Evolutionary conservation across 2,329 filamentous ascomycete species (phyloP).

Genomic region (Venturia asperata): DNA sequence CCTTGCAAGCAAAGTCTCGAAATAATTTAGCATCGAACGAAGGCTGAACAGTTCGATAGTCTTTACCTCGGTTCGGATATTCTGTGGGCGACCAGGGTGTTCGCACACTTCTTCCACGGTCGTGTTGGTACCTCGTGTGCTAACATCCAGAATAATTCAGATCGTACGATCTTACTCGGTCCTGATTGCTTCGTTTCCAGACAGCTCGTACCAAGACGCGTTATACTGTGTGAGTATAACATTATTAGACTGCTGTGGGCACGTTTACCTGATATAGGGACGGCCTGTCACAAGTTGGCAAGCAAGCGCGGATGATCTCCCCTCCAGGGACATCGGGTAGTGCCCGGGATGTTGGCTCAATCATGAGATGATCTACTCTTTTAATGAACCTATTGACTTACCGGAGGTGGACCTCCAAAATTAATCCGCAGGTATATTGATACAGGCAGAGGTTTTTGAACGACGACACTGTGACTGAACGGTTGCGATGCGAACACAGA

Average conservation of each 20-base stretch:
- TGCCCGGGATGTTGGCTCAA: background rate
- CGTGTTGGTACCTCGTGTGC: background rate
- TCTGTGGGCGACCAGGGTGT: background rate
- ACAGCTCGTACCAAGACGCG: background rate
- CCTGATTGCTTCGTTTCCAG: background rate
- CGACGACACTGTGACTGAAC: too few relatives aligned
- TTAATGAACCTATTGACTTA: background rate
- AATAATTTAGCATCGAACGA: too few relatives aligned
- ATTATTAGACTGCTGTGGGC: background rate
- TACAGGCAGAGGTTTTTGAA: background rate
- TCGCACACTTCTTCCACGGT: background rate
- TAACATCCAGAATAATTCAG: background rate
- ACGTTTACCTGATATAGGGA: background rate
- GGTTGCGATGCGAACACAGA: too few relatives aligned
- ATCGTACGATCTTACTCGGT: background rate
- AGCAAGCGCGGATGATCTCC: background rate
- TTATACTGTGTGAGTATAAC: background rate
- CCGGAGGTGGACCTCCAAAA: slow-evolving; percentile 1
- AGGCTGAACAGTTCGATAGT: background rate
- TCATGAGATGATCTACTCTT: background rate
- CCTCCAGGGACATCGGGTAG: background rate
- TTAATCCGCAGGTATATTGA: background rate
- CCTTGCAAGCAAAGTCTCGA: too few relatives aligned
- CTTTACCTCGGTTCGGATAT: background rate
- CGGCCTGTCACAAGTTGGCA: background rate